Evolutionary conservation across 2,329 filamentous ascomycete species (phyloP).

Genomic region (Exophiala dermatitidis): DNA sequence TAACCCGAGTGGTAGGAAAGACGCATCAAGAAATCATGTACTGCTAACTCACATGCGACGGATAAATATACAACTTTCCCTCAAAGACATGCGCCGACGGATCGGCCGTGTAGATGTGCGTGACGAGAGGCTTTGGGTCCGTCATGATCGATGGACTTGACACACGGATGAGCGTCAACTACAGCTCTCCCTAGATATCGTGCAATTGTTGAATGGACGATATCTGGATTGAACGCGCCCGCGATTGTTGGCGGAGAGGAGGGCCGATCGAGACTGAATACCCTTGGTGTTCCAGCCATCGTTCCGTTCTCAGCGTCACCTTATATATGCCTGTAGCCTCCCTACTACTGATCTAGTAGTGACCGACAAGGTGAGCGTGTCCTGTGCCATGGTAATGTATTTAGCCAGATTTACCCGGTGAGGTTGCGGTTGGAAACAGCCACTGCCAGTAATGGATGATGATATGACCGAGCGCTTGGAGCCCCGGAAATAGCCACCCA

Average conservation of each 20-base stretch:
- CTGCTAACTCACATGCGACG: slow-evolving; percentile 42
- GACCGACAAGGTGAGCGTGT: neutral
- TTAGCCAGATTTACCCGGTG: slow-evolving; percentile 20
- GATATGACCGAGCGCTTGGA: no score
- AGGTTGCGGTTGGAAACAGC: neutral
- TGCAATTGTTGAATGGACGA: neutral
- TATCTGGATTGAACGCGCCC: no score
- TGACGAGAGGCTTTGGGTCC: slow-evolving; percentile 54
- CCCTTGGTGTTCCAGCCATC: no score
- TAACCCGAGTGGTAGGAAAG: no score
- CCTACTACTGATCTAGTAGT: neutral
- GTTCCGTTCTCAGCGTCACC: neutral
- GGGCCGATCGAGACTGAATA: no score
- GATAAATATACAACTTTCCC: slow-evolving; percentile 68
- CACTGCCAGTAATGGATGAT: neutral
- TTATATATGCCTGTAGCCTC: neutral
- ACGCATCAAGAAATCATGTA: no score
- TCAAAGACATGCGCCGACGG: slow-evolving; percentile 76
- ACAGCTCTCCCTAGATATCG: neutral
- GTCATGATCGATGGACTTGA: neutral
- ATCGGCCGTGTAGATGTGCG: slow-evolving; percentile 71
- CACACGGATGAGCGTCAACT: neutral
- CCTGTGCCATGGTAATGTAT: neutral
- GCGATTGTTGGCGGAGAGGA: no score
- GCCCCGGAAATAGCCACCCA: no score